Percentiles rank a stretch among this genome's conserved stretches.
phyloP scores from a whole-genome alignment of 2,329 filamentous ascomycete genomes.

The Blastomyces gilchristii region DNA sequence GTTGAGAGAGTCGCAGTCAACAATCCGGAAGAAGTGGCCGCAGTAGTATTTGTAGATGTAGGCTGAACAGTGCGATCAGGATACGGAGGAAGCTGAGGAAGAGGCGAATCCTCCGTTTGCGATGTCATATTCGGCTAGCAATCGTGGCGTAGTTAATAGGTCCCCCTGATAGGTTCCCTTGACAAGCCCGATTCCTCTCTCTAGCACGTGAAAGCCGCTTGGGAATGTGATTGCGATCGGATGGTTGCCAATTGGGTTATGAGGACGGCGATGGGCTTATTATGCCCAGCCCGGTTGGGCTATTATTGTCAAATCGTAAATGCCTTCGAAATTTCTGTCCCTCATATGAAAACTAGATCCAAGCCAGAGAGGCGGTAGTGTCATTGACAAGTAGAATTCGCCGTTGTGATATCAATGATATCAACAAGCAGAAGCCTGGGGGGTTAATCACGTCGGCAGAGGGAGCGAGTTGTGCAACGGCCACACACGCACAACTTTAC shows the following conservation, averaged over 20 bases:
- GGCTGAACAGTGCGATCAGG: neutral
- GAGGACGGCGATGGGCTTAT: neutral
- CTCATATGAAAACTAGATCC: neutral
- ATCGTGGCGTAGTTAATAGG: slow-evolving; percentile 5
- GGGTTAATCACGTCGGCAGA: neutral
- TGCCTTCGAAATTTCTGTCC: neutral
- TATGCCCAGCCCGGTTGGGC: too few species aligned
- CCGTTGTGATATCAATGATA: neutral
- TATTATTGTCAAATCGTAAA: neutral
- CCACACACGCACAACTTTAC: neutral
- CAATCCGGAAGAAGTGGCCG: neutral
- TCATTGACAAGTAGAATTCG: neutral
- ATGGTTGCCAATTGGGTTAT: neutral
- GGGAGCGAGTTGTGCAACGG: neutral
- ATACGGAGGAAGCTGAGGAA: neutral
- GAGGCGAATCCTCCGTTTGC: neutral
- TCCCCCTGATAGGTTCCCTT: slow-evolving; percentile 2
- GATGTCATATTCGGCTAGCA: neutral
- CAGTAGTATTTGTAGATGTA: neutral
- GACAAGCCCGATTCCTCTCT: neutral
- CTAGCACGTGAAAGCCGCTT: slow-evolving; percentile 1
- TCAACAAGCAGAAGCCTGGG: neutral
- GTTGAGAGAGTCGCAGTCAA: neutral
- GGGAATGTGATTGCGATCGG: neutral
- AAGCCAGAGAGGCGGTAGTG: neutral